Base-by-base conservation (phyloP, 139 green algal species). In the Coelastrella sp. region DNA sequence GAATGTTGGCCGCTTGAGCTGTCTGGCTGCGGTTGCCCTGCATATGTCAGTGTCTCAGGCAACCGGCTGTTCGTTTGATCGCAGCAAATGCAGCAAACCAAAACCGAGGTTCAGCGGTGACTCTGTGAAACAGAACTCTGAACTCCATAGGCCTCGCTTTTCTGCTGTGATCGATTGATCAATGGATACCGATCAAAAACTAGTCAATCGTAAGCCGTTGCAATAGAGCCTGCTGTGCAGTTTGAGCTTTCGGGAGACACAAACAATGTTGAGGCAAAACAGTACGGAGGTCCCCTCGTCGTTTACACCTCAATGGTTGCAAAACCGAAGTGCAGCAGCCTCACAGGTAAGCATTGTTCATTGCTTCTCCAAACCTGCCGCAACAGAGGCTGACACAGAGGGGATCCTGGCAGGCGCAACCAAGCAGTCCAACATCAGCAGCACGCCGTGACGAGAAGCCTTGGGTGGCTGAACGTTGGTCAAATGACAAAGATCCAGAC, bases 381-480 rank as follows among this genome's bases (percentile, higher is more conserved):
- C 10, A 61, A 22, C 76, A n/a, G 76, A 80, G 20, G 74, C 74
- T 80, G 74, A 59, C 35, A 59, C 24, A n/a, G 76, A 19, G n/a
- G 35, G 35, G 76, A 59, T 82, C 35, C 76, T 82, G 74, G 78
- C 35, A 65, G 78, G 56, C 57, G 56, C 78, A 66, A 57, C 19
- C 78, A 24, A 84, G 78, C 78, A 84, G 78, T 89, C 84, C 84
- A 10, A 79, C 72, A 80, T 8, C 84, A 72, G 68, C 72, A 59
- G 73, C 57, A 10, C 84, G 84, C 7, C 84, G 68, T 57, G 70
- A 89, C 17, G 84, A 89, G 8, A 89, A 89, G 84, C 84, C 70
- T 15, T 89, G 84, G 84, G 84, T 89, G 10, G 20, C 84, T 35
- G 84, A 89, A 22, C 27, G 84, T 6, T 89, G 84, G 84, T 56